Evolutionary conservation across 306 rosid species (phyloP).

Genomic region (Abrus precatorius): DNA sequence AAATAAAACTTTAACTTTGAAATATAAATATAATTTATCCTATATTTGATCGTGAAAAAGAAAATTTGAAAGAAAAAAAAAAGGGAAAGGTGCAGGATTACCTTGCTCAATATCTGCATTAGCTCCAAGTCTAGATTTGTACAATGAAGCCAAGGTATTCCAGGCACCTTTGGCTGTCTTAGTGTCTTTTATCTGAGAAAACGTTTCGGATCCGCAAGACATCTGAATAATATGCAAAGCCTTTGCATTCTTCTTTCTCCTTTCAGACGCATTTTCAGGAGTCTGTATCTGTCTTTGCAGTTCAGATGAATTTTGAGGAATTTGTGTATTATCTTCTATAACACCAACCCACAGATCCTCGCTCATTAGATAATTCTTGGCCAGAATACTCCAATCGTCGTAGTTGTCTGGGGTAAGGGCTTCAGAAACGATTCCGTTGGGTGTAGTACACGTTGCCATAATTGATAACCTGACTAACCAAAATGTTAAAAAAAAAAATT

Average conservation of each 20-base stretch:
- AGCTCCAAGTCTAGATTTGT: background rate
- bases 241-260: slow-evolving; percentile 5
- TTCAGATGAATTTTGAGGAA: background rate
- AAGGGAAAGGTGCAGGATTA: background rate
- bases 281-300: background rate
- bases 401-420: slow-evolving; percentile 1
- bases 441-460: background rate
- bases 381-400: slow-evolving; percentile 1
- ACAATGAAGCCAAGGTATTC: slow-evolving; percentile 16
- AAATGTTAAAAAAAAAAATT: no score
- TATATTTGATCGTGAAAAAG: no score
- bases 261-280: background rate
- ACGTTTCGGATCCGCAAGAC: slow-evolving; percentile 15
- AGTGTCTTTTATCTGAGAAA: background rate
- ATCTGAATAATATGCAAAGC: slow-evolving; percentile 26
- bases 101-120: slow-evolving; percentile 22
- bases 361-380: background rate
- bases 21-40: no score
- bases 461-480: background rate
- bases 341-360: background rate
- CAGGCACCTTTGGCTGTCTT: slow-evolving; percentile 7
- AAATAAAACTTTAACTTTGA: no score
- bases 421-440: background rate
- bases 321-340: background rate
- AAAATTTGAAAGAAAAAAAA: no score